Evolutionary conservation across 1,284 basidiomycete genomes (phyloP), one percentile per base, ranked within the genome.

Genomic region (Cryptococcus depauperatus): DNA sequence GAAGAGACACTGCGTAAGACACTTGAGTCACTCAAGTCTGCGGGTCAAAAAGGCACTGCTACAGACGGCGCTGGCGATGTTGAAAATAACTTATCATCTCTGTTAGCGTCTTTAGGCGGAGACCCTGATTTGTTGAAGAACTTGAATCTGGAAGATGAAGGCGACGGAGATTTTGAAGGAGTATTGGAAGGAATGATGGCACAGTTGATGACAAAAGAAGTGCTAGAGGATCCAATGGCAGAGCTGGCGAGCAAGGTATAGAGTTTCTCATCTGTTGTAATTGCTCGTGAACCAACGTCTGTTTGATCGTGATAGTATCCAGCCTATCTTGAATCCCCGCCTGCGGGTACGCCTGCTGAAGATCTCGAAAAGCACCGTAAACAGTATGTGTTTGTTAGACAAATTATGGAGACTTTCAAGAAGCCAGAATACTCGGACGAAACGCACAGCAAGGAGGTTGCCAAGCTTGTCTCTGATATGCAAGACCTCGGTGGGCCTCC

Each of bases 151-250:
- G 71, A 67, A 4, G 59, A 63, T 18, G 65, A 58, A n/a, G 75
- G 76, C n/a, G 82, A 82, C 18, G 78, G 77, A 28, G 80, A 84
- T 43, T 69, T 92, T 6, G 79, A 82, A 39, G 80, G 78, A 8
- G 75, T 95, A 55, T 75, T 98, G 19, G 89, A 97, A 66, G 79
- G 75, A 32, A 88, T 97, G 84, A 90, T 93, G 91, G 78, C 79
- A 14, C 83, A 91, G 64, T 76, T 98, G 37, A 90, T 98, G 87
- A 83, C 81, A 67, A 91, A 90, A 64, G 90, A 97, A 2, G 79
- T 97, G 9, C 72, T 95, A 16, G 88, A 96, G 60, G 91, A 95
- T 55, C 92, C 93, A 0, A 71, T 97, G 59, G 85, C 85, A 57
- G 93, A 97, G 64, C 73, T 98, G 26, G 76, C 80, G 14, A 80